These are phyloP conservation scores for Cladosporium sp. DNA, from an alignment of 2,329 filamentous ascomycete genomes.

Conservation along the genomic window DNA sequence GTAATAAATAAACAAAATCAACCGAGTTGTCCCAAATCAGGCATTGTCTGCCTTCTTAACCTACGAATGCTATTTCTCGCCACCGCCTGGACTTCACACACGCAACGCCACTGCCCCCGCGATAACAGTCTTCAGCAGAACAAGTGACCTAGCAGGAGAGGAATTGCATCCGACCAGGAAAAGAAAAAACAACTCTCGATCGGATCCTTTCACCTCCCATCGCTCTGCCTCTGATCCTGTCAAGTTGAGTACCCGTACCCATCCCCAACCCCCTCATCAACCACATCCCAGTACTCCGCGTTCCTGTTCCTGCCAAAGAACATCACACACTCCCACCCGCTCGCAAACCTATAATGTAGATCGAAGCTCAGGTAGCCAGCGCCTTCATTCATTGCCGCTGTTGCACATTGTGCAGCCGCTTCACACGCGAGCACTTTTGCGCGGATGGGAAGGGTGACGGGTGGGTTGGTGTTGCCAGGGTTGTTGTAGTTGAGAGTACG, in stretches of 20 bases:
- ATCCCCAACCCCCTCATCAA: conserved; percentile 4
- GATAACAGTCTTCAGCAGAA: too few relatives aligned
- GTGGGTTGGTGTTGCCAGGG: conserved; percentile 10
- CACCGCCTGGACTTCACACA: too few relatives aligned
- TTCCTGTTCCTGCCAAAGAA: conserved; percentile 2
- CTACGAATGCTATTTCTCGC: too few relatives aligned
- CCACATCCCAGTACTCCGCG: neutral
- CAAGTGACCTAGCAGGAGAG: too few relatives aligned
- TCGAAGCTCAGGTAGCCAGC: conserved; percentile 9
- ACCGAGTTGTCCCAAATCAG: too few relatives aligned
- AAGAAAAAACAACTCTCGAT: too few relatives aligned
- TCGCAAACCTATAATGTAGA: conserved; percentile 1
- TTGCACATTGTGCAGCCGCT: conserved; percentile 2
- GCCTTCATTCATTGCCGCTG: neutral
- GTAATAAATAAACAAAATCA: too few relatives aligned
- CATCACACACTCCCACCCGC: conserved; percentile 11
- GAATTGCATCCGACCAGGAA: too few relatives aligned
- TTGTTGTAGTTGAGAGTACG: neutral
- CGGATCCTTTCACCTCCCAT: too few relatives aligned
- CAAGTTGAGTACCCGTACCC: conserved; percentile 5
- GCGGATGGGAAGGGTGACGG: neutral
- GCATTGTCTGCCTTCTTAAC: too few relatives aligned
- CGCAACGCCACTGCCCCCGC: too few relatives aligned
- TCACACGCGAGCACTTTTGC: neutral
- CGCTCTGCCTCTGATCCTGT: neutral